phyloP scores from a whole-genome alignment of 2,329 filamentous ascomycete species.

The Microcyclospora pomicola region DNA sequence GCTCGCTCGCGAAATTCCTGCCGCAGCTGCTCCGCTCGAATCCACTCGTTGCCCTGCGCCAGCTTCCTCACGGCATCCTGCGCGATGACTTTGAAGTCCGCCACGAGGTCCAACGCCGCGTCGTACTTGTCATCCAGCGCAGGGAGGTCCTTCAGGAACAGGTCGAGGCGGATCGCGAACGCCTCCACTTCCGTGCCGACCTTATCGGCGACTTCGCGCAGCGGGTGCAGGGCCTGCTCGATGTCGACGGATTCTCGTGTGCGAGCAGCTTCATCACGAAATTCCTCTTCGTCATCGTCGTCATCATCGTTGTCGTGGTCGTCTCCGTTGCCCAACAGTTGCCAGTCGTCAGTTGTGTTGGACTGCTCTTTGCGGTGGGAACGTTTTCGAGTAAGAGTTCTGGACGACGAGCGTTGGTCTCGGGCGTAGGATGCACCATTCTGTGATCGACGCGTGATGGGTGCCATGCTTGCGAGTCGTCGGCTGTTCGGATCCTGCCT shows the following conservation, averaged over 20 bases:
- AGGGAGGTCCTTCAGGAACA: constrained; percentile 43
- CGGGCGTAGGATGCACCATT: constrained; percentile 1
- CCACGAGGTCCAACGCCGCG: constrained; percentile 47
- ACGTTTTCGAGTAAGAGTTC: constrained; percentile 1
- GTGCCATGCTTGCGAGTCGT: constrained; percentile 3
- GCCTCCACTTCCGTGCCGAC: constrained; percentile 72
- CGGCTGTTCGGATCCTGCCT: no score
- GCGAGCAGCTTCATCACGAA: constrained; percentile 3
- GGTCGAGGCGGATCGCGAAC: constrained; percentile 72
- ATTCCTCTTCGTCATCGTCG: background rate
- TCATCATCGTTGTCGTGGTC: constrained; percentile 2
- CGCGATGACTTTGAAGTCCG: constrained; percentile 36
- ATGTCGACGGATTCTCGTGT: constrained; percentile 1
- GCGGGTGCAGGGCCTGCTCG: constrained; percentile 29
- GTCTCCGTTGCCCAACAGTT: constrained; percentile 4
- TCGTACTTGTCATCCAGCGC: constrained; percentile 38
- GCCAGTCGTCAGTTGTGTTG: constrained; percentile 5
- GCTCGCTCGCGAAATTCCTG: constrained; percentile 20
- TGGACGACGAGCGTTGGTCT: background rate
- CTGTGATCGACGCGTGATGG: constrained; percentile 8
- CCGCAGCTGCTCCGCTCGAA: constrained; percentile 26
- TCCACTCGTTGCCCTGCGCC: constrained; percentile 28
- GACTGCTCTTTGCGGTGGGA: background rate
- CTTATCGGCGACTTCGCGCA: constrained; percentile 51
- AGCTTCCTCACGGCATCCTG: constrained; percentile 34